phyloP scores from a whole-genome alignment of 2,329 filamentous ascomycete genomes.

The Colletotrichum musae region DNA sequence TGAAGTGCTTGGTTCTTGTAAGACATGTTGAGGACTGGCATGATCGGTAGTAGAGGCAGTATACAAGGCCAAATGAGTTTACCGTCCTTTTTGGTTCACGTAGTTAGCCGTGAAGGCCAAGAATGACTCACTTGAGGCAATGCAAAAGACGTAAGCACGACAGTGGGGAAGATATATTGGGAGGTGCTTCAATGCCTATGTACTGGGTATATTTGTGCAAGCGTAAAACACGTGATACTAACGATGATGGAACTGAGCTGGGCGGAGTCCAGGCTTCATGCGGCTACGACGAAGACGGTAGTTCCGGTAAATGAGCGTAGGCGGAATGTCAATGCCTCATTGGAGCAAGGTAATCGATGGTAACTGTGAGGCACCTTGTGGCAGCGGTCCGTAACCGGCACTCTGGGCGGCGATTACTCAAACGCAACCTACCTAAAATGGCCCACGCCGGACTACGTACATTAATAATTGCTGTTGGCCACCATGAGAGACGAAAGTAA shows the following conservation, averaged over 20 bases:
- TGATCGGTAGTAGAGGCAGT: constrained; percentile 30
- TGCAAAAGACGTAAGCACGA: no score
- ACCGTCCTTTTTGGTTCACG: not conserved
- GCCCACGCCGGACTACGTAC: constrained; percentile 7
- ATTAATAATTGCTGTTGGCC: not conserved
- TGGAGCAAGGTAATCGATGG: no score
- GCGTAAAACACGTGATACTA: no score
- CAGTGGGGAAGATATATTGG: no score
- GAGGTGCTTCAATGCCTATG: no score
- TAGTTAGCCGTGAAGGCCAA: no score
- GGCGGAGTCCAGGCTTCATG: not conserved
- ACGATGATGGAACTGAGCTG: not conserved
- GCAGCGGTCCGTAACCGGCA: constrained; percentile 16
- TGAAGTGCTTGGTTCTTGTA: constrained; percentile 14
- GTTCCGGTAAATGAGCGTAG: constrained; percentile 21
- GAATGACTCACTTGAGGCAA: no score
- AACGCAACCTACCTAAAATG: constrained; percentile 17
- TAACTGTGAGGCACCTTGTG: no score
- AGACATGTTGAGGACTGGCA: constrained; percentile 9
- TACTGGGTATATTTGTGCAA: no score
- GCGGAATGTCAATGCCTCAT: not conserved
- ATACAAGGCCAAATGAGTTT: constrained; percentile 22
- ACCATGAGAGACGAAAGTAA: not conserved
- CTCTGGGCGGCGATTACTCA: constrained; percentile 18
- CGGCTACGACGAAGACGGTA: constrained; percentile 34